A percentile compares a stretch with the other conserved stretches of the same genome.
These are phyloP conservation scores for Saccharomyces eubayanus DNA, from an alignment of 805 yeast species.

Conservation along the genomic window DNA sequence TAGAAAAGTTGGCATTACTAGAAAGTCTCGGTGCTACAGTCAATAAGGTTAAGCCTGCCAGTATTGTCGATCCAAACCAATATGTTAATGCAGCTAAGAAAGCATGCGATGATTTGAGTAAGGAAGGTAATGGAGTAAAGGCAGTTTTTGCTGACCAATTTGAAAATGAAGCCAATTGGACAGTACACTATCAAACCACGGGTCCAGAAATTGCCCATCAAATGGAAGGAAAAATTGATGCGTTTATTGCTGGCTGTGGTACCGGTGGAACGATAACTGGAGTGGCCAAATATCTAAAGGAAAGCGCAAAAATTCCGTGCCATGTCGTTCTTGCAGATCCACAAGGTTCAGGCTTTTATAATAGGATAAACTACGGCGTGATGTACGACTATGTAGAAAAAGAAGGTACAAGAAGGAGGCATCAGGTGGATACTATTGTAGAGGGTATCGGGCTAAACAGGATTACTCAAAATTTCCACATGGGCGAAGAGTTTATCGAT, in stretches of 20 bases:
- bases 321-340: slow-evolving; percentile 80
- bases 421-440: slow-evolving; percentile 89
- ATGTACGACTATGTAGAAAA: slow-evolving; percentile 85
- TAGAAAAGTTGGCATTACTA: slow-evolving; percentile 68
- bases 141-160: slow-evolving; percentile 94
- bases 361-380: slow-evolving; percentile 80
- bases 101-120: slow-evolving; percentile 45
- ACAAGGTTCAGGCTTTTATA: slow-evolving; percentile 87
- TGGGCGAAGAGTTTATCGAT: slow-evolving; percentile 64
- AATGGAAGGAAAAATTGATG: slow-evolving; percentile 55
- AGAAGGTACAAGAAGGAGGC: slow-evolving; percentile 90
- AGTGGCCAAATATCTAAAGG: slow-evolving; percentile 65
- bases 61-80: slow-evolving; percentile 88
- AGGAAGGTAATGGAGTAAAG: slow-evolving; percentile 28
- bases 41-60: slow-evolving; percentile 85
- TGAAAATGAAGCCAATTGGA: slow-evolving; percentile 89
- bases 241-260: slow-evolving; percentile 86
- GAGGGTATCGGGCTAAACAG: slow-evolving; percentile 93
- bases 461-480: slow-evolving; percentile 68
- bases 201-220: slow-evolving; percentile 91
- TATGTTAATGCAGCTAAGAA: slow-evolving; percentile 81
- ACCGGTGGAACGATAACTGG: slow-evolving; percentile 98
- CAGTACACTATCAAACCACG: slow-evolving; percentile 68
- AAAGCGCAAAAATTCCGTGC: slow-evolving; percentile 38
- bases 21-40: slow-evolving; percentile 71